Conservation (phyloP, 2,329 filamentous ascomycete genomes). For the Aspergillus aculeatus region DNA sequence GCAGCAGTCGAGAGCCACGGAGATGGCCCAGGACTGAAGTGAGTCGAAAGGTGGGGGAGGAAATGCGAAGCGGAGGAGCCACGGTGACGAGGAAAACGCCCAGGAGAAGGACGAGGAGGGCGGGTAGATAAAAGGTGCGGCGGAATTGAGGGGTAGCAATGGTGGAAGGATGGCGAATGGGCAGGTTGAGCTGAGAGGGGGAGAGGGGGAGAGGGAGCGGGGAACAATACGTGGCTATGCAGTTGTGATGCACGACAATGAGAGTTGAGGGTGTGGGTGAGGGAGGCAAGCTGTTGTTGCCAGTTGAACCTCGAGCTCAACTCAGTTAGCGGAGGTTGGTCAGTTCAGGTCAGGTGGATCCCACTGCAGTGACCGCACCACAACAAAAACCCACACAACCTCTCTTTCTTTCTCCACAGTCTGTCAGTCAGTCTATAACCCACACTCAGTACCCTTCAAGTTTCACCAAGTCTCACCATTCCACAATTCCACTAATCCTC, state of each 20-base stretch:
- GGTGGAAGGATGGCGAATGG: constrained; percentile 11
- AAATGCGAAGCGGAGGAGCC: constrained; percentile 46
- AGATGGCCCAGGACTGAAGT: constrained; percentile 44
- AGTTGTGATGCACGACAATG: constrained; percentile 8
- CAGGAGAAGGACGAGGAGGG: constrained; percentile 36
- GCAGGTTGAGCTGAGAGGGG: constrained; percentile 6
- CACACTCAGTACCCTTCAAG: too few relatives aligned
- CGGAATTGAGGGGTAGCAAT: constrained; percentile 15
- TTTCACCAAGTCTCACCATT: too few relatives aligned
- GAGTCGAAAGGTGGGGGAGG: constrained; percentile 38
- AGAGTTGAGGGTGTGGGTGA: background rate
- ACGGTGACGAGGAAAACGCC: constrained; percentile 44
- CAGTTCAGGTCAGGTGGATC: background rate
- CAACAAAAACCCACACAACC: background rate
- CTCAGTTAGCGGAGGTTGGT: background rate
- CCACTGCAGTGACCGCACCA: background rate
- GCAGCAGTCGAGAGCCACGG: constrained; percentile 28
- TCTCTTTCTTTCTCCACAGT: background rate
- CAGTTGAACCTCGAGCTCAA: background rate
- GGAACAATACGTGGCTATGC: constrained; percentile 9
- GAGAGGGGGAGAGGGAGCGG: background rate
- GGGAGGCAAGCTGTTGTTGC: too few relatives aligned
- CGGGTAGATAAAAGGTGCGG: constrained; percentile 24
- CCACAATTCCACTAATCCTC: too few relatives aligned
- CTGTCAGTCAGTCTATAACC: too few relatives aligned